Base-by-base conservation (phyloP, 306 rosid genomes). In the Sophora flavescens region DNA sequence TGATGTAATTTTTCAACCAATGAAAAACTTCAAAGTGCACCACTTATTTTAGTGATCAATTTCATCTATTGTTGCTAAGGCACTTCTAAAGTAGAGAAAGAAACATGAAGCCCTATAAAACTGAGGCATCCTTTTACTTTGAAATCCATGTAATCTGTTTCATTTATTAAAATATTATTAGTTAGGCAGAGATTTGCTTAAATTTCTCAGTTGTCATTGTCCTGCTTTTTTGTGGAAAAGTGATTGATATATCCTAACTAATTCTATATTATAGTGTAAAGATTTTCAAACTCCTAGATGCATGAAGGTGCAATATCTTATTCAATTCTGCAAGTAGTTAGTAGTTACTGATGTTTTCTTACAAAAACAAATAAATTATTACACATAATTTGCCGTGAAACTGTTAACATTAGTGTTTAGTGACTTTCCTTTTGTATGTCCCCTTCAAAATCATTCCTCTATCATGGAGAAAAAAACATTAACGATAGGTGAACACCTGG, bases 141-240 rank as follows among this genome's bases (percentile, higher is more conserved):
- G 38, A 35, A 72, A 44, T 18, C 50, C 18, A 57, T 79, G 26
- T 58, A 54, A 53, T 16, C 12, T 78, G 63, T 69, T 59, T 12
- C 33, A 7, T 64, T 32, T 44, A 63, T 63, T 51, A 12, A 12
- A 28, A 35, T 30, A 30, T 22, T 35, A 33, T 8, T 63, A 32
- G 58, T 6, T 58, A 39, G 76, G 18, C 11, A 48, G 6, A 48
- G 17, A 50, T 60, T 51, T 38, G 60, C 15, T 8, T 68, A 0
- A 32, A 17, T 6, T 11, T 64, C 5, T 26, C 62, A n/a, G 8
- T 6, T 68, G 18, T 16, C 39, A 38, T 63, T 44, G 6, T 33
- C 14, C 67, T 54, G 5, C 16, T 45, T 12, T 7, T 41, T 41
- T 4, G 15, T 39, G 41, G 41, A 7, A n/a, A 72, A 26, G 60